phyloP scores from a whole-genome alignment of 2,329 filamentous ascomycete species.

The Talaromyces sp. region DNA sequence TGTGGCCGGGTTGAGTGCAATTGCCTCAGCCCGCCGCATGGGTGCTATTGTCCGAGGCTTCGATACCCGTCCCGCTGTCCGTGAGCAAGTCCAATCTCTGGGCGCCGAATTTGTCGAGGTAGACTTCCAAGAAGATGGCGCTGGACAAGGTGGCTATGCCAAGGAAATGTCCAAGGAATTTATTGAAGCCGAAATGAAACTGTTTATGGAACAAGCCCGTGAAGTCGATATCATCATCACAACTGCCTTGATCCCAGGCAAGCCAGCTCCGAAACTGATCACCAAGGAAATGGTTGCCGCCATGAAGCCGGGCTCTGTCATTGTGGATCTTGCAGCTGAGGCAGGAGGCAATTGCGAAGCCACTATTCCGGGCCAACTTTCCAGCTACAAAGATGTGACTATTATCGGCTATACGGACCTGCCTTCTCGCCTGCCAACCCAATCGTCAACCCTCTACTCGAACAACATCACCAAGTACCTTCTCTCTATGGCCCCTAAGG shows the following conservation, averaged over 20 bases:
- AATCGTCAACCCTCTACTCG: constrained; percentile 86
- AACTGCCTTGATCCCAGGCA: constrained; percentile 86
- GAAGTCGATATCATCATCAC: constrained; percentile 94
- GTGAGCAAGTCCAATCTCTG: constrained; percentile 87
- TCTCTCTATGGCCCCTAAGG: constrained; percentile 76
- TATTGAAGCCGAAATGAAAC: constrained; percentile 88
- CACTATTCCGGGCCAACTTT: constrained; percentile 72
- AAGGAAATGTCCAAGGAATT: constrained; percentile 96
- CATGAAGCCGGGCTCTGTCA: constrained; percentile 87
- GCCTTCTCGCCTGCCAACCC: constrained; percentile 81
- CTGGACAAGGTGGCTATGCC: constrained; percentile 82
- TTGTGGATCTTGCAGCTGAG: constrained; percentile 87
- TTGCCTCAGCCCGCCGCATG: constrained; percentile 81
- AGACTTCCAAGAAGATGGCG: constrained; percentile 79
- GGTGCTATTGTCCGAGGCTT: constrained; percentile 89
- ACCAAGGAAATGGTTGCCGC: constrained; percentile 77
- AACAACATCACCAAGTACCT: constrained; percentile 93
- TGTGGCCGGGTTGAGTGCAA: constrained; percentile 84
- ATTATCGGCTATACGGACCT: constrained; percentile 89
- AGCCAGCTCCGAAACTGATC: constrained; percentile 79
- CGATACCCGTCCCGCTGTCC: constrained; percentile 83
- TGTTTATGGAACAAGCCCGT: constrained; percentile 82
- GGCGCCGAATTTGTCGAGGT: constrained; percentile 91
- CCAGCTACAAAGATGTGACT: constrained; percentile 75
- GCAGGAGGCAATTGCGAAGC: constrained; percentile 86